Percentiles rank a stretch among this genome's conserved stretches.
phyloP scores from a whole-genome alignment of 2,329 filamentous ascomycete genomes.

The Colletotrichum tamarilloi region DNA sequence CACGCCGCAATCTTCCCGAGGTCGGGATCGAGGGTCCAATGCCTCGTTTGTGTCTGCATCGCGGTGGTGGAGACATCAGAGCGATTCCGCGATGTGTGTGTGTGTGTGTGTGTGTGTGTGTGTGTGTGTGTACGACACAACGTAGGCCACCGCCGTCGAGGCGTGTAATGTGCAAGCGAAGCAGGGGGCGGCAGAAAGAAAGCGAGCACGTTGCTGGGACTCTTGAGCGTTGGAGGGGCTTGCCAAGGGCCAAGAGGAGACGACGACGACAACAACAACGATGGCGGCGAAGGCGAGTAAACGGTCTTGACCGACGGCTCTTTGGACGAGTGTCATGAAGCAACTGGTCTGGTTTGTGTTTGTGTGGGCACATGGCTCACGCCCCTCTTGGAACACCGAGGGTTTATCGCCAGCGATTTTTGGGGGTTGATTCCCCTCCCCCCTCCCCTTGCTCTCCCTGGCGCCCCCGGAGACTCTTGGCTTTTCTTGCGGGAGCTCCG shows the following conservation, averaged over 20 bases:
- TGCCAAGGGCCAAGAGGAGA: constrained; percentile 11
- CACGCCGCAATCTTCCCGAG: constrained; percentile 2
- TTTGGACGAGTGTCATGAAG: constrained; percentile 9
- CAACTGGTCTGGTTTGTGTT: constrained; percentile 11
- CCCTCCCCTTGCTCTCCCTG: neutral
- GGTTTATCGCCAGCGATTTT: neutral
- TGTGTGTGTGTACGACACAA: neutral
- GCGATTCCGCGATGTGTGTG: too few relatives aligned
- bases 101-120: too few relatives aligned
- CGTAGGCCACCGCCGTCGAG: neutral
- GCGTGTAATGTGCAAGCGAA: neutral
- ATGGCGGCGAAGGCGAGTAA: neutral
- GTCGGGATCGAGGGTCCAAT: constrained; percentile 14
- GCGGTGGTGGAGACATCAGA: neutral
- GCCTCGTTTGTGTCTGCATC: constrained; percentile 3
- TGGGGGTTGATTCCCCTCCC: neutral
- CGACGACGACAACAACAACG: constrained; percentile 8
- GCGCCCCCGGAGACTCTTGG: neutral
- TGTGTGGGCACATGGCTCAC: constrained; percentile 10
- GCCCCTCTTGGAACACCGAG: neutral
- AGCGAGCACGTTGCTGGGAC: neutral
- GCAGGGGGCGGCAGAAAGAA: neutral
- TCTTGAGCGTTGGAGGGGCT: neutral
- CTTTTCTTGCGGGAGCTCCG: constrained; percentile 12
- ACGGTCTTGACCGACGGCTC: neutral